These are phyloP conservation scores for Gonapodya prolifera DNA, from an alignment of 192 early-diverging fungal species.

Conservation along the genomic window DNA sequence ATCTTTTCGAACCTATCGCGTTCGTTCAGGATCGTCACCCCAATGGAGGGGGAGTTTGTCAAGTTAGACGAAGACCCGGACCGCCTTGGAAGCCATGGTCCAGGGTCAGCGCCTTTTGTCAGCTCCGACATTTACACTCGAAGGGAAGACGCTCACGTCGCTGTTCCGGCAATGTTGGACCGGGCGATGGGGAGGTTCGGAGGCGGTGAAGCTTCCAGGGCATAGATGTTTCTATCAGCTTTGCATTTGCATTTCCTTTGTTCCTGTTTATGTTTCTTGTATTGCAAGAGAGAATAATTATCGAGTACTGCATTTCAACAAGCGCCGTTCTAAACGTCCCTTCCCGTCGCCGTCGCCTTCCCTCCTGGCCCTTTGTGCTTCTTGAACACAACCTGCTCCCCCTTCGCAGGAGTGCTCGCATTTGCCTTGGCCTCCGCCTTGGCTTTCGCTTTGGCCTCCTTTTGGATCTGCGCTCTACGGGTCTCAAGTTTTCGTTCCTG, in stretches of 20 bases:
- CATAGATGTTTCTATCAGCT: too few species aligned
- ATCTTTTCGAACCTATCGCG: background rate
- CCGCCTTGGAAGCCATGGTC: background rate
- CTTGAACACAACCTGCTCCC: background rate
- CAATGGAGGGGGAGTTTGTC: background rate
- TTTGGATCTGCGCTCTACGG: background rate
- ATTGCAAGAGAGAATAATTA: background rate
- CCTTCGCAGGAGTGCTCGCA: background rate
- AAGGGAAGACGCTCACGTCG: background rate
- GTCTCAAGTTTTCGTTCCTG: background rate
- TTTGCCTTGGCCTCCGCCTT: background rate
- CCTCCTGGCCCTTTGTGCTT: background rate
- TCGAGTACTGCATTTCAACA: background rate
- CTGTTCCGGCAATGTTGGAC: background rate
- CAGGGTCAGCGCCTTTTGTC: background rate
- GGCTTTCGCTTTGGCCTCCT: background rate
- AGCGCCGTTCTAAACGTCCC: background rate
- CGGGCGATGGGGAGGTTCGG: background rate
- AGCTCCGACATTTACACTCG: background rate
- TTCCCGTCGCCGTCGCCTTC: background rate
- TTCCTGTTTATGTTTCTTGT: too few species aligned
- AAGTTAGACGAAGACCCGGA: background rate
- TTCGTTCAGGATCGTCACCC: background rate
- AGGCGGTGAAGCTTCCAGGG: too few species aligned
- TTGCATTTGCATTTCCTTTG: too few species aligned